Conservation (phyloP, 768 basidiomycete species). For the Phlebiopsis flavidoalba region DNA sequence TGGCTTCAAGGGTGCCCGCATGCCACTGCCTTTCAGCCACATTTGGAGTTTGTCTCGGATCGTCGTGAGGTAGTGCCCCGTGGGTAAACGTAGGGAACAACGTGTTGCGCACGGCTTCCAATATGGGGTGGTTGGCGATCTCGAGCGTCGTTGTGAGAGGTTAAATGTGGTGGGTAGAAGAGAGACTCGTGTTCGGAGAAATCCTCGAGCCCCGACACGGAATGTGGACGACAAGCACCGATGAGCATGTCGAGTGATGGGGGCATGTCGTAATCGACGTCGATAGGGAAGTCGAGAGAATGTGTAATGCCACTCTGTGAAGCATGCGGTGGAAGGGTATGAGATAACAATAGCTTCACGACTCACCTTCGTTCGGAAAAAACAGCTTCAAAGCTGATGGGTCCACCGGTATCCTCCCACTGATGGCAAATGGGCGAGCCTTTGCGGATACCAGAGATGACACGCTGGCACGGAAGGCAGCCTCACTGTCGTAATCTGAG, state of each 20-base stretch:
- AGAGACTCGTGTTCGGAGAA: conserved; percentile 61
- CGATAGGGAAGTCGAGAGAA: conserved; percentile 77
- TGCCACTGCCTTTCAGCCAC: conserved; percentile 52
- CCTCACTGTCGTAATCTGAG: conserved; percentile 47
- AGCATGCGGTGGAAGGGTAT: neutral
- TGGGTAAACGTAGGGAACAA: conserved; percentile 69
- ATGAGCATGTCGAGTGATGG: conserved; percentile 77
- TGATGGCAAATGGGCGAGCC: conserved; percentile 56
- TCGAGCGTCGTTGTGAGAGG: conserved; percentile 75
- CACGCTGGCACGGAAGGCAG: conserved; percentile 49
- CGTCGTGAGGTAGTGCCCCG: conserved; percentile 65
- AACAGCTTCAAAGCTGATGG: conserved; percentile 64
- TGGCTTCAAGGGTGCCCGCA: conserved; percentile 50
- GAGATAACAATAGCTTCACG: neutral
- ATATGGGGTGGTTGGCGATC: conserved; percentile 75
- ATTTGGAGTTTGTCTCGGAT: conserved; percentile 69
- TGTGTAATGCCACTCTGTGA: conserved; percentile 70
- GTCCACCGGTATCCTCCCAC: conserved; percentile 68
- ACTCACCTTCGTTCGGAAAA: conserved; percentile 69
- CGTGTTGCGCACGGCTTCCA: conserved; percentile 66
- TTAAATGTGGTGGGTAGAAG: conserved; percentile 66
- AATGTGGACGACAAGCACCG: conserved; percentile 65
- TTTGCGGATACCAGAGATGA: conserved; percentile 53
- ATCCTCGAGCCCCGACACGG: conserved; percentile 44
- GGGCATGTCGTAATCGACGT: conserved; percentile 67